Conservation (phyloP, 768 basidiomycete species). For the Gymnopilus dilepis region DNA sequence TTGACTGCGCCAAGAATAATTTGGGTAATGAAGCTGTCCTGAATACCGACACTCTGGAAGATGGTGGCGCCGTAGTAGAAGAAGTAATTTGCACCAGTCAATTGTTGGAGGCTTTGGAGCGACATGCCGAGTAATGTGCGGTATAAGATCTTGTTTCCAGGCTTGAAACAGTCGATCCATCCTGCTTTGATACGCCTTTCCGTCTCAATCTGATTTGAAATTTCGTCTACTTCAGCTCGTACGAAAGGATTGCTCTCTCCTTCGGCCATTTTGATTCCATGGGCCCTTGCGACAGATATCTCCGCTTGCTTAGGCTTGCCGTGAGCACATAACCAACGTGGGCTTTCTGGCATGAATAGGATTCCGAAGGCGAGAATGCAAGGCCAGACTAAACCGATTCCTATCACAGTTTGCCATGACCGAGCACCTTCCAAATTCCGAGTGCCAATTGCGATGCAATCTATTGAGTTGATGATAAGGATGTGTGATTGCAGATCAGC, state of each 20-base stretch:
- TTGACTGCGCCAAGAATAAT: conserved; percentile 80
- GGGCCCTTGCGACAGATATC: conserved; percentile 49
- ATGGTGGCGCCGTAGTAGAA: conserved; percentile 72
- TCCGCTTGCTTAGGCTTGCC: conserved; percentile 55
- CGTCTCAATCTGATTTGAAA: conserved; percentile 52
- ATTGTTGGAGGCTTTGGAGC: conserved; percentile 73
- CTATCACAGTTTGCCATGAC: conserved; percentile 69
- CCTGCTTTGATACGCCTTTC: conserved; percentile 52
- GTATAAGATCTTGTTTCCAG: conserved; percentile 62
- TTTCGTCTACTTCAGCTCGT: conserved; percentile 58
- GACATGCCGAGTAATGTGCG: conserved; percentile 67
- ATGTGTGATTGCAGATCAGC: no score
- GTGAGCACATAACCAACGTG: conserved; percentile 62
- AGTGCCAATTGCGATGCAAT: conserved; percentile 74
- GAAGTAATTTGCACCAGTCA: conserved; percentile 75
- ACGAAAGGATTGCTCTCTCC: conserved; percentile 48
- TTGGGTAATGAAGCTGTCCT: conserved; percentile 71
- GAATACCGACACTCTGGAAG: conserved; percentile 69
- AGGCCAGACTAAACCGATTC: conserved; percentile 67
- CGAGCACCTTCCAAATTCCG: conserved; percentile 49
- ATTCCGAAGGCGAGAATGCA: conserved; percentile 66
- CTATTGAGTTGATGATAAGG: conserved; percentile 28
- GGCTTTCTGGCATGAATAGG: conserved; percentile 72
- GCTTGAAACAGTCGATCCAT: conserved; percentile 74
- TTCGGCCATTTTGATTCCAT: conserved; percentile 50